These are phyloP conservation scores for Funneliformis geosporum DNA, from an alignment of 192 early-diverging fungal genomes.

Conservation along the genomic window DNA sequence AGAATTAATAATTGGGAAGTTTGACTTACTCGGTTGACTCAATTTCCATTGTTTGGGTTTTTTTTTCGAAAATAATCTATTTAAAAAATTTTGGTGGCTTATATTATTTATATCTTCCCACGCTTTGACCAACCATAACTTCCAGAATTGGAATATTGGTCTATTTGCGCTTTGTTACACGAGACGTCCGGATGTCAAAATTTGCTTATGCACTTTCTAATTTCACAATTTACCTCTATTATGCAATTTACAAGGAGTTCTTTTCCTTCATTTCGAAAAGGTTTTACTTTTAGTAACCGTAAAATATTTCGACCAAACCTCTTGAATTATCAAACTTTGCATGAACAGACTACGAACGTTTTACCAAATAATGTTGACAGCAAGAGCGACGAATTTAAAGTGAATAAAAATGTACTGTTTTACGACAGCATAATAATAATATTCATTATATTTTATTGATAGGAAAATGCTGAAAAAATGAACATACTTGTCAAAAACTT, in stretches of 20 bases:
- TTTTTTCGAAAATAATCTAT: not conserved
- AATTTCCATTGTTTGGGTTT: constrained; percentile 50
- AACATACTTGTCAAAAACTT: constrained; percentile 66
- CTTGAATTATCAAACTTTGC: constrained; percentile 39
- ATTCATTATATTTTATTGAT: constrained; percentile 11
- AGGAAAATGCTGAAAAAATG: constrained; percentile 80
- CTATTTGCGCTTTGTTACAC: too few relatives aligned
- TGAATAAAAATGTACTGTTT: not conserved
- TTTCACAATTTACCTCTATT: not conserved
- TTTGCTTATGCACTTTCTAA: too few relatives aligned
- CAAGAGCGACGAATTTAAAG: constrained; percentile 67
- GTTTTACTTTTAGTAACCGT: not conserved
- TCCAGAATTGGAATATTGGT: not conserved
- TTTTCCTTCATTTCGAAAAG: not conserved
- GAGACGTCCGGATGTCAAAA: not conserved
- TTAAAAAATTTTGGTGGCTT: not conserved
- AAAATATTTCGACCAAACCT: not conserved
- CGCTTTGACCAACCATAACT: too few relatives aligned
- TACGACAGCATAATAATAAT: not conserved
- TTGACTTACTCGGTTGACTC: constrained; percentile 58
- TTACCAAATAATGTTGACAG: constrained; percentile 73
- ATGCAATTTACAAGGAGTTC: not conserved
- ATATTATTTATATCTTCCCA: not conserved
- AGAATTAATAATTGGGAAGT: not conserved
- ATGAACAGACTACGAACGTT: constrained; percentile 58